Evolutionary conservation across 2,329 filamentous ascomycete species (phyloP).

Genomic region (Mycogone perniciosa): DNA sequence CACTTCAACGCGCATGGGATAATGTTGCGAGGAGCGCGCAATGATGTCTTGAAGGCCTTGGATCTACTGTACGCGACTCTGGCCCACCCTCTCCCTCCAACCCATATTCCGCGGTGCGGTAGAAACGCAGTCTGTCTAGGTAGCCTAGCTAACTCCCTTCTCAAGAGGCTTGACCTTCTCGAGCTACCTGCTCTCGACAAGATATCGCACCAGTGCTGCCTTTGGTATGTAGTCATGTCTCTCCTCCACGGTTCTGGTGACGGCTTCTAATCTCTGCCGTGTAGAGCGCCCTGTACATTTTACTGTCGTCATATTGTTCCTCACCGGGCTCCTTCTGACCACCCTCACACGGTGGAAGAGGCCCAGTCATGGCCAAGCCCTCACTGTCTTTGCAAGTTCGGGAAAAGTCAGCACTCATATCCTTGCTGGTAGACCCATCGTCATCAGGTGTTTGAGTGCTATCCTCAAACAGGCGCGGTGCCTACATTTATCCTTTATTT

Average conservation of each 20-base stretch:
- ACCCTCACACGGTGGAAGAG: neutral
- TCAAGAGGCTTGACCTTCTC: conserved; percentile 10
- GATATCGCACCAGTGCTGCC: conserved; percentile 30
- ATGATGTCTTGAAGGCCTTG: neutral
- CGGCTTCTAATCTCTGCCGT: neutral
- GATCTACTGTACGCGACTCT: neutral
- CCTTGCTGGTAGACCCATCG: neutral
- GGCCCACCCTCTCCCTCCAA: no score
- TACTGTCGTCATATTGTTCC: conserved; percentile 20
- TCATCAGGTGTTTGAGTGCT: neutral
- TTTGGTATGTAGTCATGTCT: conserved; percentile 25
- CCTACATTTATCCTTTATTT: neutral
- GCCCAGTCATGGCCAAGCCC: neutral
- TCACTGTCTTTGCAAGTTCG: conserved; percentile 2
- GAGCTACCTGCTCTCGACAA: conserved; percentile 33
- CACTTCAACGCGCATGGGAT: neutral
- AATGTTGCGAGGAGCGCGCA: neutral
- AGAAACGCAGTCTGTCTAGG: no score
- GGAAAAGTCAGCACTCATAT: neutral
- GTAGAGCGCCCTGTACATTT: conserved; percentile 31
- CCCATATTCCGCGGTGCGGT: no score
- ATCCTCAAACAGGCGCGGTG: neutral
- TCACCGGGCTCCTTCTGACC: neutral
- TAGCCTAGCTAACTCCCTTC: neutral
- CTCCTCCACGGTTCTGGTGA: neutral